Conservation (phyloP, 2,329 filamentous ascomycete genomes). For the Aspergillus sclerotialis region DNA sequence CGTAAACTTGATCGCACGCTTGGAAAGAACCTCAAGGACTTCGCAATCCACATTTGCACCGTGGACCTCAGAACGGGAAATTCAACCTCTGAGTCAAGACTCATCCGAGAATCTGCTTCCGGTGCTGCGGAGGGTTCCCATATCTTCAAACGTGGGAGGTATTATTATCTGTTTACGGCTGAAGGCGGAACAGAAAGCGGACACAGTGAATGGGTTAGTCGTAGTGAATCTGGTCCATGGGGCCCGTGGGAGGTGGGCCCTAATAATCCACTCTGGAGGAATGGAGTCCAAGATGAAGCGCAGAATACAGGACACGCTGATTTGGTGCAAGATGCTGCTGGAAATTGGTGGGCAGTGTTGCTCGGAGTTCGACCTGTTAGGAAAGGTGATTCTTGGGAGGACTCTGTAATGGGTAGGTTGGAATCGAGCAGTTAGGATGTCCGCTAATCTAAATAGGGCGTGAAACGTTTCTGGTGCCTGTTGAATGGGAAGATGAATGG, state of each 20-base stretch:
- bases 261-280: constrained; percentile 50
- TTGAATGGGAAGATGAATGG: constrained; percentile 48
- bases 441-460: no score
- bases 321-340: constrained; percentile 39
- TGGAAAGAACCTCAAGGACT: constrained; percentile 42
- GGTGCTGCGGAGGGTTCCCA: constrained; percentile 49
- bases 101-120: constrained; percentile 40
- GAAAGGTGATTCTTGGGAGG: constrained; percentile 22
- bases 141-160: constrained; percentile 45
- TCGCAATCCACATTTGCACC: constrained; percentile 36
- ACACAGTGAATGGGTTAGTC: constrained; percentile 54
- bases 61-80: constrained; percentile 26
- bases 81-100: constrained; percentile 22
- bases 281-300: constrained; percentile 42
- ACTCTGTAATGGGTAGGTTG: constrained; percentile 41
- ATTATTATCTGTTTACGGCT: constrained; percentile 49
- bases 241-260: constrained; percentile 59
- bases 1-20: constrained; percentile 31
- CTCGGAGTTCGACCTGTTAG: constrained; percentile 38
- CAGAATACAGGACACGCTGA: constrained; percentile 47
- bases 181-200: constrained; percentile 54
- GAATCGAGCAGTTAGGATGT: no score
- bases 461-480: constrained; percentile 45
- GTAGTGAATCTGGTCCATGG: constrained; percentile 47
- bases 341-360: constrained; percentile 45